These are phyloP conservation scores for Colletotrichum chlorophyti DNA, from an alignment of 2,329 filamentous ascomycete genomes.

Conservation along the genomic window DNA sequence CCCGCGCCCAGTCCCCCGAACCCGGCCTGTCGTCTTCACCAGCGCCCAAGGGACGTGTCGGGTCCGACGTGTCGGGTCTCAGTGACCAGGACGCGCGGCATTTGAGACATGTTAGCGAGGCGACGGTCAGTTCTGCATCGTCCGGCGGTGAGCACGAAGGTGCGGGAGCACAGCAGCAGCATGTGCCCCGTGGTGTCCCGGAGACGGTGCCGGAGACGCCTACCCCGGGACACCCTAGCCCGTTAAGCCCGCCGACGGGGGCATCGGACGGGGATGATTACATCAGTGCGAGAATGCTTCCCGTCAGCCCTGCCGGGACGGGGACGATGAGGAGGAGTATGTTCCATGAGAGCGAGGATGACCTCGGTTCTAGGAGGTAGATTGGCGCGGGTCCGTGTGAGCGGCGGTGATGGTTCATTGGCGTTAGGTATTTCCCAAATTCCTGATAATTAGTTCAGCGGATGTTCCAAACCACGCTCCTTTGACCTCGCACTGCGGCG, in stretches of 20 bases:
- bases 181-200: conserved; percentile 3
- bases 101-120: conserved; percentile 49
- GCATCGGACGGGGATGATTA: conserved; percentile 35
- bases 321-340: conserved; percentile 45
- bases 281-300: conserved; percentile 30
- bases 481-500: too few species aligned
- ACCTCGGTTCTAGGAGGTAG: conserved; percentile 31
- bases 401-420: not conserved
- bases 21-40: conserved; percentile 5
- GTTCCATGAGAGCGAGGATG: conserved; percentile 49
- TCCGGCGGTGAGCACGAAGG: conserved; percentile 9
- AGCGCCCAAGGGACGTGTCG: conserved; percentile 31
- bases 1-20: conserved; percentile 24
- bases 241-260: conserved; percentile 36
- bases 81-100: conserved; percentile 49
- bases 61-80: conserved; percentile 48
- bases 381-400: too few species aligned
- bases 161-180: not conserved
- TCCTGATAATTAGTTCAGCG: not conserved
- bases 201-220: conserved; percentile 23
- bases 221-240: conserved; percentile 17
- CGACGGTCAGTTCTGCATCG: conserved; percentile 43
- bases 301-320: conserved; percentile 22
- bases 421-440: not conserved
- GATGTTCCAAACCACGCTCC: too few species aligned